phyloP scores from a whole-genome alignment of 2,329 filamentous ascomycete genomes.

The Venturia asperata region DNA sequence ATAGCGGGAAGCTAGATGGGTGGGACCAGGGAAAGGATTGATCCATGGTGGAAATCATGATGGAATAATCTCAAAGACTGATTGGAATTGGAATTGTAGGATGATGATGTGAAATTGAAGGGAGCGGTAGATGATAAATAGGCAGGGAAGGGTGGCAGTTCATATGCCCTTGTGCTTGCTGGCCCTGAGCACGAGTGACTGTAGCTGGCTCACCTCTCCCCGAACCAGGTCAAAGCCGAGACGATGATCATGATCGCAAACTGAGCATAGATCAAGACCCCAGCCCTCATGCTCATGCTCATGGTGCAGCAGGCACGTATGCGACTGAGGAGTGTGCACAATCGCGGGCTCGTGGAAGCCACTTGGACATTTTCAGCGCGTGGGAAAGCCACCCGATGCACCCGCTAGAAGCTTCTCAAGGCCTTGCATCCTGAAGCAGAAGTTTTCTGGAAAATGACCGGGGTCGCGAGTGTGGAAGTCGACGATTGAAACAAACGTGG shows the following conservation, averaged over 20 bases:
- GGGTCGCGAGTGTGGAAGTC: neutral
- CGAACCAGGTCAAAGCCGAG: constrained; percentile 10
- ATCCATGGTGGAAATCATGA: constrained; percentile 16
- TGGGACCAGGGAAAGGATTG: constrained; percentile 6
- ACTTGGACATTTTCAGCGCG: constrained; percentile 2
- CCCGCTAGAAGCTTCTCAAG: neutral
- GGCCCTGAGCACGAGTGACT: constrained; percentile 8
- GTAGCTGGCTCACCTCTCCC: constrained; percentile 3
- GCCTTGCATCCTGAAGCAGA: constrained; percentile 7
- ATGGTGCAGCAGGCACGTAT: constrained; percentile 8
- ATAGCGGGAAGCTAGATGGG: constrained; percentile 12
- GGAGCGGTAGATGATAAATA: constrained; percentile 3
- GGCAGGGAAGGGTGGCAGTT: constrained; percentile 4
- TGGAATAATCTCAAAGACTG: constrained; percentile 9
- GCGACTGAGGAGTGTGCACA: constrained; percentile 1
- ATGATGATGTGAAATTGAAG: constrained; percentile 14
- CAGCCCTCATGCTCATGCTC: neutral
- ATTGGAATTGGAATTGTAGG: constrained; percentile 7
- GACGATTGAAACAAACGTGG: constrained; percentile 9
- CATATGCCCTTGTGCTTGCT: constrained; percentile 7
- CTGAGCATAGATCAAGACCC: constrained; percentile 4
- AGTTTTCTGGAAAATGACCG: constrained; percentile 5
- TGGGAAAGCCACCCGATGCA: neutral
- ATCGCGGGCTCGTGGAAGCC: constrained; percentile 1
- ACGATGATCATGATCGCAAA: constrained; percentile 3